Conservation (phyloP, 257 asterid species). For the Petrea volubilis region DNA sequence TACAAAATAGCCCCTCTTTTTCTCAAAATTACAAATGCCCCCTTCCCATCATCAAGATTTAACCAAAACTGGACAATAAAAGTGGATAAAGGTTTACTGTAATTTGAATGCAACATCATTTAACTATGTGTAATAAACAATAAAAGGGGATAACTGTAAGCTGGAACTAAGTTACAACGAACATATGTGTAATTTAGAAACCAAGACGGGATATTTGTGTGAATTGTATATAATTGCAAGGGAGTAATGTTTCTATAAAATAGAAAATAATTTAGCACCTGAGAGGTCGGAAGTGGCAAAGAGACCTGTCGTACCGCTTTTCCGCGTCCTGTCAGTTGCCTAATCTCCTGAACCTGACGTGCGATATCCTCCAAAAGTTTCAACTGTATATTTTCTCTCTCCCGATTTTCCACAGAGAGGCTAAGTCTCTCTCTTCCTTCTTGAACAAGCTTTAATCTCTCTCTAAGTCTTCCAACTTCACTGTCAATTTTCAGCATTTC, state of each 20-base stretch:
- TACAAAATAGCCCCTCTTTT: no score
- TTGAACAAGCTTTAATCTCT: constrained; percentile 62
- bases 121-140: no score
- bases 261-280: constrained; percentile 42
- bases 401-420: constrained; percentile 51
- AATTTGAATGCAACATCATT: no score
- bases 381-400: constrained; percentile 53
- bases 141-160: no score
- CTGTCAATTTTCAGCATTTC: constrained; percentile 62
- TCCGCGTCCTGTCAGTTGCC: constrained; percentile 44
- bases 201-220: no score
- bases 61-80: no score
- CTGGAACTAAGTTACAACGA: no score
- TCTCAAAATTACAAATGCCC: no score
- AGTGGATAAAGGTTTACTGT: no score
- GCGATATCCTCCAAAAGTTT: constrained; percentile 75
- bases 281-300: constrained; percentile 64
- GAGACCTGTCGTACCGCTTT: constrained; percentile 60
- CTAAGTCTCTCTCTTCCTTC: constrained; percentile 77
- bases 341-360: constrained; percentile 61
- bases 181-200: no score
- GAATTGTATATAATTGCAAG: background rate
- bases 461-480: constrained; percentile 67
- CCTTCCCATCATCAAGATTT: no score
- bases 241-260: constrained; percentile 5